Conservation (phyloP, 1,139 yeast genomes). For the Protomyces pachydermus region DNA sequence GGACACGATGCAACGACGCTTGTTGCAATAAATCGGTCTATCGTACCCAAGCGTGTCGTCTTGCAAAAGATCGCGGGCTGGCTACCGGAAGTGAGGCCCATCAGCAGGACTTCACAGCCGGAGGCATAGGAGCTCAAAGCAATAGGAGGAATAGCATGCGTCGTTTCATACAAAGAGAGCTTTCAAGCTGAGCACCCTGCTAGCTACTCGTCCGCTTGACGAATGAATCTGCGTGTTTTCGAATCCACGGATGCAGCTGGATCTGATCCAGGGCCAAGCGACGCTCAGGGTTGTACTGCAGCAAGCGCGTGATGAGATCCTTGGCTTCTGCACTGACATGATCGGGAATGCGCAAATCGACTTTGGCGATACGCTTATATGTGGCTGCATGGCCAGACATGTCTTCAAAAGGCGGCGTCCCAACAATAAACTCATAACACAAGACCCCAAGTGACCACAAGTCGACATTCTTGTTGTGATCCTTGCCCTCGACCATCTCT, state of each 20-base stretch:
- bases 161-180: background rate
- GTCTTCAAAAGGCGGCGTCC: conserved; percentile 87
- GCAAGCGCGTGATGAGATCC: conserved; percentile 57
- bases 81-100: conserved; percentile 7
- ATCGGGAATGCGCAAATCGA: conserved; percentile 68
- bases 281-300: conserved; percentile 64
- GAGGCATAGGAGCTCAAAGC: background rate
- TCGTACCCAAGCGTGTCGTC: conserved; percentile 10
- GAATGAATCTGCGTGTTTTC: conserved; percentile 46
- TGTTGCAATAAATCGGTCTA: conserved; percentile 11
- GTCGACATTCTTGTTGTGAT: conserved; percentile 75
- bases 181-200: background rate
- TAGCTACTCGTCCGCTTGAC: conserved; percentile 22
- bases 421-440: conserved; percentile 80
- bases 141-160: background rate
- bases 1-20: conserved; percentile 4
- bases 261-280: conserved; percentile 61
- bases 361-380: conserved; percentile 68
- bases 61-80: conserved; percentile 8
- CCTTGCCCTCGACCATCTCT: conserved; percentile 82
- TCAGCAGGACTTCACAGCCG: background rate
- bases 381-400: conserved; percentile 61
- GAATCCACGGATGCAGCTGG: conserved; percentile 76
- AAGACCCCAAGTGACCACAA: conserved; percentile 90
- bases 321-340: conserved; percentile 69